Percentiles rank a stretch among this genome's conserved stretches.
Conservation (phyloP, 2,329 filamentous ascomycete species). For the Epichloe aotearoae region DNA sequence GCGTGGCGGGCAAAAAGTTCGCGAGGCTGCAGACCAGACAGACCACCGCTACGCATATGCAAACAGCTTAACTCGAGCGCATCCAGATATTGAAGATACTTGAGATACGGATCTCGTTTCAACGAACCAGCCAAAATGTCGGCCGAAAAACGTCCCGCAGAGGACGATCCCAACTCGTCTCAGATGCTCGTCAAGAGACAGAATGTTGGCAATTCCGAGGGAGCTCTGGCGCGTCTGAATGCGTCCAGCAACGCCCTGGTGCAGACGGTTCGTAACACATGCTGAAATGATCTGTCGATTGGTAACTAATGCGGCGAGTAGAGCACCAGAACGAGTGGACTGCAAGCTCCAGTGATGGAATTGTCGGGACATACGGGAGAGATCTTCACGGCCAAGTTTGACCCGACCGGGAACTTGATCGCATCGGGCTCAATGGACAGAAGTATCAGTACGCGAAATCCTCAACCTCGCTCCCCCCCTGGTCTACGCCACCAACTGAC, state of each 20-base stretch:
- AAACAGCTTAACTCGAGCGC: not conserved
- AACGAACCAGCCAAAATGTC: slow-evolving; percentile 49
- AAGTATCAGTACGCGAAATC: slow-evolving; percentile 54
- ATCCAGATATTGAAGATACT: not conserved
- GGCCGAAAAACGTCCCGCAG: slow-evolving; percentile 82
- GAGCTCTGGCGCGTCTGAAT: slow-evolving; percentile 37
- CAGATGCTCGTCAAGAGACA: slow-evolving; percentile 85
- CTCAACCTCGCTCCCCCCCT: no score
- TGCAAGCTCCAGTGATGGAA: slow-evolving; percentile 91
- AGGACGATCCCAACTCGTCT: slow-evolving; percentile 63
- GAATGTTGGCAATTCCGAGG: slow-evolving; percentile 43
- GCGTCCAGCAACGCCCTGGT: slow-evolving; percentile 35
- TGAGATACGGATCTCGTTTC: not conserved
- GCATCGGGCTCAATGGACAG: slow-evolving; percentile 94
- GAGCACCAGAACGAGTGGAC: slow-evolving; percentile 65
- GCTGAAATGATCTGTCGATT: not conserved
- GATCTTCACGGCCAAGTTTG: slow-evolving; percentile 82
- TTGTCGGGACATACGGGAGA: slow-evolving; percentile 72
- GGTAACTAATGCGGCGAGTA: slow-evolving; percentile 22
- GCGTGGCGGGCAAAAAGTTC: no score
- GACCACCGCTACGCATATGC: not conserved
- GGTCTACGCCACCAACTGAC: not conserved
- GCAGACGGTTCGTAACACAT: slow-evolving; percentile 30
- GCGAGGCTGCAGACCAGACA: no score
- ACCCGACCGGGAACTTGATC: slow-evolving; percentile 75